A percentile compares a stretch with the other conserved stretches of the same genome.
Evolutionary conservation across 352 stramenopile genomes (phyloP).

Genomic region (Phytophthora brassicae): DNA sequence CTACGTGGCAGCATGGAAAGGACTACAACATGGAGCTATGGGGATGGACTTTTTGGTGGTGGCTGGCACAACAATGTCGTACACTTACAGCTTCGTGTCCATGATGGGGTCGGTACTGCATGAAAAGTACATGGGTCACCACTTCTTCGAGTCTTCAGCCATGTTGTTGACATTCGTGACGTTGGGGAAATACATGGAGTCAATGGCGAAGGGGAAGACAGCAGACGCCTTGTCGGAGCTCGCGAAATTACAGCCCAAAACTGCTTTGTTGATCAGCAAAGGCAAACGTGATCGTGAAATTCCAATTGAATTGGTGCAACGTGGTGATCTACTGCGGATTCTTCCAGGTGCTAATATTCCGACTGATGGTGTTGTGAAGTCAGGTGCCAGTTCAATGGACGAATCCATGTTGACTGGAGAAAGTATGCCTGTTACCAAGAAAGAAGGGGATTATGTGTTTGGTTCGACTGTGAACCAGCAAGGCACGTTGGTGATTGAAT

Average conservation of each 20-base stretch:
- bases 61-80: constrained; percentile 82
- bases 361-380: constrained; percentile 81
- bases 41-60: constrained; percentile 91
- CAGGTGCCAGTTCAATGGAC: constrained; percentile 63
- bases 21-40: constrained; percentile 82
- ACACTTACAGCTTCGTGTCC: constrained; percentile 84
- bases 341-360: constrained; percentile 75
- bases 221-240: constrained; percentile 73
- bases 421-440: constrained; percentile 87
- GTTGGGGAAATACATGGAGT: constrained; percentile 89
- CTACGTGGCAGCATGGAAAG: constrained; percentile 83
- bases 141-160: constrained; percentile 88
- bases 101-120: constrained; percentile 67
- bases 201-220: constrained; percentile 85
- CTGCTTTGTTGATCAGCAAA: constrained; percentile 55
- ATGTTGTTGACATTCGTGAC: constrained; percentile 89
- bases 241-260: constrained; percentile 79
- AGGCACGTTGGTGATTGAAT: constrained; percentile 86
- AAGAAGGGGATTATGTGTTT: constrained; percentile 75
- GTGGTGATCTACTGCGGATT: constrained; percentile 72
- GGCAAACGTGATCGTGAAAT: constrained; percentile 71
- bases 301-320: constrained; percentile 83
- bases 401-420: constrained; percentile 88
- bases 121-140: constrained; percentile 68
- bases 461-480: constrained; percentile 85